Conservation (phyloP, 78 protist species). For the Bodo saltans region DNA sequence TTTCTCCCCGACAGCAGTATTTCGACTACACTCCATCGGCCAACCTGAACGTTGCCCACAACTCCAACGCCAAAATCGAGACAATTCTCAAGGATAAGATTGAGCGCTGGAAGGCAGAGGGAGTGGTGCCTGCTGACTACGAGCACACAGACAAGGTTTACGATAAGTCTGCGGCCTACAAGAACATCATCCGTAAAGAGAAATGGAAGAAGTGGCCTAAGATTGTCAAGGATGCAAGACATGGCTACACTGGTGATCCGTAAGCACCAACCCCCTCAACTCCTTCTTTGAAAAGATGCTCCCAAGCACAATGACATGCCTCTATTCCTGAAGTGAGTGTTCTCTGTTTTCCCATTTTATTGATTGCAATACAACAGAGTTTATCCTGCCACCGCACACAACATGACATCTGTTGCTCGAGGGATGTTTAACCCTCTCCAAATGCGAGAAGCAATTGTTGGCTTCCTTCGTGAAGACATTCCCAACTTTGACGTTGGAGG, state of each 20-base stretch:
- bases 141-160: background rate
- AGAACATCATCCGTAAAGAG: background rate
- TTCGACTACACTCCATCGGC: background rate
- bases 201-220: background rate
- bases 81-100: background rate
- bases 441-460: too few relatives aligned
- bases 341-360: too few relatives aligned
- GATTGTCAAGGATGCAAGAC: background rate
- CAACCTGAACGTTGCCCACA: background rate
- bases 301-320: too few relatives aligned
- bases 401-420: too few relatives aligned
- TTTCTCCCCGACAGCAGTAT: background rate
- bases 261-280: too few relatives aligned
- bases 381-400: too few relatives aligned
- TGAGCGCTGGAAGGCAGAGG: background rate
- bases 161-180: background rate
- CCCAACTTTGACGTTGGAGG: conserved; percentile 92
- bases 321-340: too few relatives aligned
- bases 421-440: too few relatives aligned
- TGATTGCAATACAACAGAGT: too few relatives aligned
- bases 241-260: background rate
- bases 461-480: too few relatives aligned
- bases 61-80: background rate
- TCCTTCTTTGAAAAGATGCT: too few relatives aligned
- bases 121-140: background rate